Evolutionary conservation across 257 asterid species (phyloP).

Genomic region (Nyctanthes arbortristis): DNA sequence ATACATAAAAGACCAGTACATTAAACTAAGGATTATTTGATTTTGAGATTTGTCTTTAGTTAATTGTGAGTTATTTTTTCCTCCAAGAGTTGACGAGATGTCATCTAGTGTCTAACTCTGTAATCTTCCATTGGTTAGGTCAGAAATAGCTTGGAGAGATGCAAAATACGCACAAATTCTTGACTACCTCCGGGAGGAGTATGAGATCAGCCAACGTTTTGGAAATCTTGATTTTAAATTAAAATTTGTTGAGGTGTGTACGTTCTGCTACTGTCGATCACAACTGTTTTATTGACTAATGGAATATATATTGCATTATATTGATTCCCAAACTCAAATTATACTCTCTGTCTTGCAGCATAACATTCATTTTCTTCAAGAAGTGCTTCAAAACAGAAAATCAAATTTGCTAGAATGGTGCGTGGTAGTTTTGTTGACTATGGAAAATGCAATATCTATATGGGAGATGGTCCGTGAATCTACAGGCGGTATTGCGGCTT

Average conservation of each 20-base stretch:
- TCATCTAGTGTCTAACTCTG: background rate
- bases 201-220: conserved; percentile 89
- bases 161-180: conserved; percentile 90
- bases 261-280: background rate
- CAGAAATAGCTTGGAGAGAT: conserved; percentile 99
- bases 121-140: conserved; percentile 45
- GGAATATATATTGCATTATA: background rate
- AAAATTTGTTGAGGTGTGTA: conserved; percentile 83
- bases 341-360: conserved; percentile 55
- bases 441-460: conserved; percentile 64
- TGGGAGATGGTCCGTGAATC: conserved; percentile 71
- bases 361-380: conserved; percentile 97
- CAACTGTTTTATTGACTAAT: conserved; percentile 2
- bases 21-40: too few relatives aligned
- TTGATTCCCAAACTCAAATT: background rate
- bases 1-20: background rate
- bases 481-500: conserved; percentile 33
- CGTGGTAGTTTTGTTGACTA: conserved; percentile 71
- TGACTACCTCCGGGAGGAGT: conserved; percentile 96
- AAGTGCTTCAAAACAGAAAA: conserved; percentile 89
- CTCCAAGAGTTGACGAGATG: too few relatives aligned
- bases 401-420: conserved; percentile 94
- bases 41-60: too few relatives aligned
- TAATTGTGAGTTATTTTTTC: too few relatives aligned
- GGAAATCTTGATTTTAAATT: conserved; percentile 92